Conservation (phyloP, 78 protist genomes). For the Dictyostelium brefeldianum region DNA sequence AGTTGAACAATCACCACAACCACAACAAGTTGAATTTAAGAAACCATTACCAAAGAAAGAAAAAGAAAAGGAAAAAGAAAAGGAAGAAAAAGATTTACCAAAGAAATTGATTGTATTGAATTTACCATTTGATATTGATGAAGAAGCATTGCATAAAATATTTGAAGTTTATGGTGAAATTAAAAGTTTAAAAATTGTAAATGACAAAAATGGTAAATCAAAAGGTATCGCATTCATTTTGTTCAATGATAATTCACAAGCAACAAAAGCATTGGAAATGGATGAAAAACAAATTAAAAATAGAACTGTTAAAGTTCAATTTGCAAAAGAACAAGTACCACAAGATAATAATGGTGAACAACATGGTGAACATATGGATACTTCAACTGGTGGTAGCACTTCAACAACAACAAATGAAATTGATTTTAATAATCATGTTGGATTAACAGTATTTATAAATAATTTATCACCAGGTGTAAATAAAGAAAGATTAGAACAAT, state of each 20-base stretch:
- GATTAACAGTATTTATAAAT: slow-evolving; percentile 54
- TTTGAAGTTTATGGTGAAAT: slow-evolving; percentile 26
- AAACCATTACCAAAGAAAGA: slow-evolving; percentile 7
- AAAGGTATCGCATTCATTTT: slow-evolving; percentile 51
- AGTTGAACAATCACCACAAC: not conserved
- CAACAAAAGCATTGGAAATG: slow-evolving; percentile 15
- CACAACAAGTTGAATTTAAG: not conserved
- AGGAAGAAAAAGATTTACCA: not conserved
- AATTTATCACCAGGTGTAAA: slow-evolving; percentile 32
- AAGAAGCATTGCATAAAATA: not conserved
- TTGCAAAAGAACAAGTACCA: slow-evolving; percentile 11
- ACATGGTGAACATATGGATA: too few relatives aligned
- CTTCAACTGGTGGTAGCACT: not conserved
- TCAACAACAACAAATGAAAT: slow-evolving; percentile 7
- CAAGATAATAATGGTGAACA: not conserved
- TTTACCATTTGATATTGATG: slow-evolving; percentile 16
- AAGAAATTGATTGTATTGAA: slow-evolving; percentile 17
- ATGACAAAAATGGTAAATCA: slow-evolving; percentile 41
- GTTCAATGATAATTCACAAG: not conserved
- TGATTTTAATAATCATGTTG: slow-evolving; percentile 28
- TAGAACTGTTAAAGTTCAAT: slow-evolving; percentile 14
- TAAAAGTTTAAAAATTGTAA: not conserved
- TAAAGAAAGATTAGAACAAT: slow-evolving; percentile 52
- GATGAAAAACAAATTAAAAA: not conserved
- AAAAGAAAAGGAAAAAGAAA: slow-evolving; percentile 34